Conservation (phyloP, 352 stramenopile genomes). For the Pythium rhizo-oryzae region DNA sequence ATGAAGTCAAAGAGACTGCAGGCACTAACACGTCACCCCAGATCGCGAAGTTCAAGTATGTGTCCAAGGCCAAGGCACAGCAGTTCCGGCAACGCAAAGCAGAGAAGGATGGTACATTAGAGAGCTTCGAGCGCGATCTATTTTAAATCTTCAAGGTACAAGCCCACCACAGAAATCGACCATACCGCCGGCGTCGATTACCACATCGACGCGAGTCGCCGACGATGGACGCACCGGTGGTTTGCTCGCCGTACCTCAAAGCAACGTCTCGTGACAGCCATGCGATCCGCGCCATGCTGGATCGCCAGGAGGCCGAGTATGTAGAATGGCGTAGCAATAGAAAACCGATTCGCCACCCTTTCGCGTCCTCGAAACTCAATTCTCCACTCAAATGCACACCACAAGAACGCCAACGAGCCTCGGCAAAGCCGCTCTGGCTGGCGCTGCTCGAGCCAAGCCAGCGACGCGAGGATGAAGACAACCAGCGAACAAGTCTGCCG, state of each 20-base stretch:
- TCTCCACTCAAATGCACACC: slow-evolving; percentile 26
- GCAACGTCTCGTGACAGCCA: slow-evolving; percentile 36
- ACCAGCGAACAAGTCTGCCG: not conserved
- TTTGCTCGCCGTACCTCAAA: slow-evolving; percentile 55
- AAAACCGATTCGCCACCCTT: slow-evolving; percentile 45
- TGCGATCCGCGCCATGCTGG: slow-evolving; percentile 55
- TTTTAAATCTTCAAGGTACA: slow-evolving; percentile 1
- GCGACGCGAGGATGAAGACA: not conserved
- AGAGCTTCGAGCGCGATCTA: slow-evolving; percentile 17
- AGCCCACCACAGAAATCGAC: not conserved
- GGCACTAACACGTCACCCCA: not conserved
- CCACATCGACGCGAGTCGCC: not conserved
- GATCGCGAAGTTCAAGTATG: slow-evolving; percentile 27
- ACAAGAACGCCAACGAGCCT: not conserved
- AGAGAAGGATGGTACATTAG: not conserved
- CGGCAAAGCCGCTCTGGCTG: slow-evolving; percentile 32
- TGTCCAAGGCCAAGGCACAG: slow-evolving; percentile 31
- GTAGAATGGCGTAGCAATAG: slow-evolving; percentile 37
- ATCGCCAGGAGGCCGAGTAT: slow-evolving; percentile 55
- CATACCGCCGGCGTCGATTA: not conserved
- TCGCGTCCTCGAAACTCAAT: slow-evolving; percentile 63
- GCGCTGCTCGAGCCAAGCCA: slow-evolving; percentile 23
- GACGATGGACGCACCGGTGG: slow-evolving; percentile 57
- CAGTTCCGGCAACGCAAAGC: slow-evolving; percentile 24
- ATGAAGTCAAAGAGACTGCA: slow-evolving; percentile 9